Conservation (phyloP, 371 early-diverging fungal genomes). For the Mucor mucedo region DNA sequence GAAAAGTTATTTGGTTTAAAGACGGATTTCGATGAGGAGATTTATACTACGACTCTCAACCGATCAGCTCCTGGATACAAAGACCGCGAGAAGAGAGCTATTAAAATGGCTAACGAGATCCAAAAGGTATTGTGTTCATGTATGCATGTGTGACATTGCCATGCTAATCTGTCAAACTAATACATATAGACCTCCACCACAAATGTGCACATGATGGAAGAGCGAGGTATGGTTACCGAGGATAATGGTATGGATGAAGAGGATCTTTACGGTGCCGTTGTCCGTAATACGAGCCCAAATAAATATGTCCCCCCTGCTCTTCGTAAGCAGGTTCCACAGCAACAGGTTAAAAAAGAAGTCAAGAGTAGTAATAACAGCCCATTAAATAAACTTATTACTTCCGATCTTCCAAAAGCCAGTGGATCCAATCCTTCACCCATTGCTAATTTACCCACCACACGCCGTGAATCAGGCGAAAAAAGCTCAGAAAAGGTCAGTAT, state of each 20-base stretch:
- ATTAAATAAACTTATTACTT: constrained; percentile 41
- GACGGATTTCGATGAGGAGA: constrained; percentile 93
- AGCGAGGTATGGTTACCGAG: constrained; percentile 77
- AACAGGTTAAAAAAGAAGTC: constrained; percentile 21
- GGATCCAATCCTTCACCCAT: constrained; percentile 40
- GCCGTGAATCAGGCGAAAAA: constrained; percentile 29
- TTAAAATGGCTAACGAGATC: constrained; percentile 92
- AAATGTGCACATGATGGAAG: constrained; percentile 93
- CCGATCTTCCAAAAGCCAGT: constrained; percentile 35
- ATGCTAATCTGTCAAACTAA: background rate
- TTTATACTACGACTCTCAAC: constrained; percentile 96
- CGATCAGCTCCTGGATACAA: constrained; percentile 85
- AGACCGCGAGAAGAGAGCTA: constrained; percentile 87
- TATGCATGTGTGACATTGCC: background rate
- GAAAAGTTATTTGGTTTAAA: constrained; percentile 94
- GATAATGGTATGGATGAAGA: constrained; percentile 88
- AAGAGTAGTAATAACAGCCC: constrained; percentile 16
- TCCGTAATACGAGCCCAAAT: constrained; percentile 65
- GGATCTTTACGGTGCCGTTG: constrained; percentile 82
- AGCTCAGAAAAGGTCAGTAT: constrained; percentile 23
- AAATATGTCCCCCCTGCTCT: constrained; percentile 85
- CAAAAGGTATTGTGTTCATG: constrained; percentile 51
- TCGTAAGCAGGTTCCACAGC: constrained; percentile 56
- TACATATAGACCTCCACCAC: constrained; percentile 58
- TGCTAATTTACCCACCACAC: constrained; percentile 33